Evolutionary conservation across 116 monocot species (phyloP), one percentile per base, ranked within the genome.

Genomic region (Cymodocea nodosa): DNA sequence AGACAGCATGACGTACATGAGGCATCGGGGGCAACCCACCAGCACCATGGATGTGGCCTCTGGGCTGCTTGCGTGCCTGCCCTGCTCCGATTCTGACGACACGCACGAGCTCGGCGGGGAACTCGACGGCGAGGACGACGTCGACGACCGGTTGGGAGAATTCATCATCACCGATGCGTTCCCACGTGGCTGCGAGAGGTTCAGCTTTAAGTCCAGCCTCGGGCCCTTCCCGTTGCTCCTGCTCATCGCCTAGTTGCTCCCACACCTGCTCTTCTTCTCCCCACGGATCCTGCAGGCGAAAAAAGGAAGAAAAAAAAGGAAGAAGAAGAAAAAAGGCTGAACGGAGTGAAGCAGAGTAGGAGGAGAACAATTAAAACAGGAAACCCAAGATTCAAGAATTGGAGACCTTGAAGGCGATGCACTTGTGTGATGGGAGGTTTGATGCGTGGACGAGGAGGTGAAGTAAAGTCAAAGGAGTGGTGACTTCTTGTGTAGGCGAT

Each of bases 1-100:
- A 0, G 89, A 82, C 22, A 89, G 79, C 89, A 94, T 94, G 49
- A 94, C 94, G 53, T 94, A 94, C 87, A 94, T 94, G 64, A 94
- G 83, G 79, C 94, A 94, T 19, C 77, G 56, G 2, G 89, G 86
- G 75, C 94, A 94, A 2, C 89, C 94, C 4, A 80, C 94, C 15
- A 94, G 82, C 60, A 94, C 80, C 89, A 94, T 94, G 37, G 94
- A 77, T 49, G 77, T 74, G 22, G 82, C 86, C 57, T 89, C 94
- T 0, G 89, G 94, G 82, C 94, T 94, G 71, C 67, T 64, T 30
- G 82, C 69, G 14, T 50, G 22, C 70, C 49, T 22, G 59, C 78
- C 73, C 62, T 79, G 71, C 60, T 84, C 85, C 0, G 64, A 70
- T 65, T 92, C 92, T 12, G 94, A 89, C 15, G 89, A 89, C 56